These are phyloP conservation scores for Gypsophila paniculata DNA, from an alignment of 179 eudicot species.

Conservation along the genomic window DNA sequence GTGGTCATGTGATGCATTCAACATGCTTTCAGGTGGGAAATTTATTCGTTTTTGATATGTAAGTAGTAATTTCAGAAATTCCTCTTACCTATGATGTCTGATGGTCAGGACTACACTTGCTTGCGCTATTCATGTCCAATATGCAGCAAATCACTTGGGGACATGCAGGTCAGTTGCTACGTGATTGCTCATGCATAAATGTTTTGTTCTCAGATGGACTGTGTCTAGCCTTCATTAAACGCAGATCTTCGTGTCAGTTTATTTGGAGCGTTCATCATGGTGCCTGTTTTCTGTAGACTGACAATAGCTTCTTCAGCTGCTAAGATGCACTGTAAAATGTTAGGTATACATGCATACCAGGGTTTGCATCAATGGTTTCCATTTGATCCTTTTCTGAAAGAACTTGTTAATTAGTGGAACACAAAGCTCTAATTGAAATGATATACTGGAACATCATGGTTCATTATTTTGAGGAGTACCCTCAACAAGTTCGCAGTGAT, in stretches of 20 bases:
- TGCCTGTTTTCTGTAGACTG: constrained; percentile 11
- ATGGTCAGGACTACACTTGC: constrained; percentile 68
- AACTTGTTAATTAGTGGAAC: constrained; percentile 2
- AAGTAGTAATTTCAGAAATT: not conserved
- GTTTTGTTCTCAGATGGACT: constrained; percentile 2
- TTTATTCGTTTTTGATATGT: not conserved
- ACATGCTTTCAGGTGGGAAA: constrained; percentile 75
- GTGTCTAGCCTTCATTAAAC: not conserved
- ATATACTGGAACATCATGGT: not conserved
- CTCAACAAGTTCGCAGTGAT: not conserved
- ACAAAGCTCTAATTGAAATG: too few species aligned
- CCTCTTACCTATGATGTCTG: constrained; percentile 24
- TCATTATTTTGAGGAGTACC: not conserved
- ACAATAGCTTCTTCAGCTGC: constrained; percentile 11
- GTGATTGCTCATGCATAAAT: not conserved
- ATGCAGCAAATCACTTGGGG: constrained; percentile 97
- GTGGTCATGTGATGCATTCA: constrained; percentile 98
- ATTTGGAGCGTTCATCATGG: constrained; percentile 4
- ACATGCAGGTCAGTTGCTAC: constrained; percentile 73
- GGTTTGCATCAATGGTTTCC: not conserved
- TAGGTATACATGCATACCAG: not conserved
- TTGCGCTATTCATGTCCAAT: constrained; percentile 76
- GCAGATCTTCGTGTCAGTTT: not conserved
- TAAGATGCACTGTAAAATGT: constrained; percentile 11
- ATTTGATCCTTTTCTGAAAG: constrained; percentile 1